Evolutionary conservation across 306 rosid genomes (phyloP), one percentile per base, ranked within the genome.

Genomic region (Begonia loranthoides): DNA sequence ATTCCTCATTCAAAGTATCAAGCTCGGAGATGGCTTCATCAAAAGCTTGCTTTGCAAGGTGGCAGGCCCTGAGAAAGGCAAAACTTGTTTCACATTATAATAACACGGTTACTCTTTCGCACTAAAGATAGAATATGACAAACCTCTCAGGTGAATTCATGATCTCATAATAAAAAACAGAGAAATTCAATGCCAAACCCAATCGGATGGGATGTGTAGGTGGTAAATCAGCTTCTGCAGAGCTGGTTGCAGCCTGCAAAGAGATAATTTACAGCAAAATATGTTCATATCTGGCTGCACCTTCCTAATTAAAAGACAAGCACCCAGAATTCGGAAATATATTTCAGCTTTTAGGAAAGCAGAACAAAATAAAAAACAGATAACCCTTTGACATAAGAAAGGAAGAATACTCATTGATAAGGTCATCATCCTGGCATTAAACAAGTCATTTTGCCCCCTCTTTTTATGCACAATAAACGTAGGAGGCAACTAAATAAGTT

Each of bases 141-240:
- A 50, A 84, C 94, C 89, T 80, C 63, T 84, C 86, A 12, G 89
- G 83, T 15, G 89, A 70, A 34, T 80, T 75, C 85, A 84, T 51
- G 68, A 84, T 84, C 72, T 84, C 94, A 64, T 80, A 84, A 67
- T 80, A 84, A 71, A 84, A 84, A 66, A 84, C 94, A 15, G 86
- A 84, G 70, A 73, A 80, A 67, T 84, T 84, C 57, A 84, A 61
- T 53, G 94, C 89, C 60, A 84, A 54, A 41, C 89, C 94, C 80
- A 84, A 54, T 36, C 94, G 79, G 68, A 84, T 80, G 56, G 89
- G 86, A 59, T 84, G 86, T 5, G 89, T 84, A 41, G 89, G 78
- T 48, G 94, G 76, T 61, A 84, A 75, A 34, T 84, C 89, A 54
- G 77, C 75, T 73, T 80, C 94, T 15, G 94, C 94, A 43, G 86